phyloP scores from a whole-genome alignment of 345 rosid genomes.

The Murraya paniculata region DNA sequence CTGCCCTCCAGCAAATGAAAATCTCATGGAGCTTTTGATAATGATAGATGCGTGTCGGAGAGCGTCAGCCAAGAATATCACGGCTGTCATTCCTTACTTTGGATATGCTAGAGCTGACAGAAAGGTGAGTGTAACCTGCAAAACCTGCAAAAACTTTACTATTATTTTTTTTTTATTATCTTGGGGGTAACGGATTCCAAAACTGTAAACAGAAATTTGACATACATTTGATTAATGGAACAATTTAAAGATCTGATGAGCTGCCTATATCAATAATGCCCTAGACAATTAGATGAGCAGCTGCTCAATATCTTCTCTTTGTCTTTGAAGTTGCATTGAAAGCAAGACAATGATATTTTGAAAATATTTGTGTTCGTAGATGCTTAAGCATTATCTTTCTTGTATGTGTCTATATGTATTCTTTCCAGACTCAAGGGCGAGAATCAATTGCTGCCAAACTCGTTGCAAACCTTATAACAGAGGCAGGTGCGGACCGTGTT shows the following conservation, averaged over 20 bases:
- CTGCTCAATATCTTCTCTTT: neutral
- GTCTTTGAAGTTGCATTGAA: neutral
- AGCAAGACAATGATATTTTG: constrained; percentile 5
- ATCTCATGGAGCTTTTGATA: constrained; percentile 93
- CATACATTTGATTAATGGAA: neutral
- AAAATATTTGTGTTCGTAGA: neutral
- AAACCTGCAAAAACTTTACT: no score
- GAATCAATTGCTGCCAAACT: constrained; percentile 98
- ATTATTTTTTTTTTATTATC: neutral
- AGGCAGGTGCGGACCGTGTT: constrained; percentile 97
- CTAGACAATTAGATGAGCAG: neutral
- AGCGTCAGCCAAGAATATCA: constrained; percentile 92
- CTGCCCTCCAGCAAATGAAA: constrained; percentile 97
- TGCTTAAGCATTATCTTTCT: neutral
- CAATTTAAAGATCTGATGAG: neutral
- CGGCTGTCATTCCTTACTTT: constrained; percentile 94
- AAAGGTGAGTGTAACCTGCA: constrained; percentile 47
- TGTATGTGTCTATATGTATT: neutral
- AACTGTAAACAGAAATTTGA: neutral
- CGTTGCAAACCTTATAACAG: constrained; percentile 89
- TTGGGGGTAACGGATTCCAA: neutral
- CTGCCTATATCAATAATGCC: neutral
- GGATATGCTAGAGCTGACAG: constrained; percentile 99
- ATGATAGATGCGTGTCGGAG: constrained; percentile 97
- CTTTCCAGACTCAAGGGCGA: constrained; percentile 89